A percentile compares a stretch with the other conserved stretches of the same genome.
These are phyloP conservation scores for Schizochytrium sp. DNA, from an alignment of 108 stramenopile species.

Conservation along the genomic window DNA sequence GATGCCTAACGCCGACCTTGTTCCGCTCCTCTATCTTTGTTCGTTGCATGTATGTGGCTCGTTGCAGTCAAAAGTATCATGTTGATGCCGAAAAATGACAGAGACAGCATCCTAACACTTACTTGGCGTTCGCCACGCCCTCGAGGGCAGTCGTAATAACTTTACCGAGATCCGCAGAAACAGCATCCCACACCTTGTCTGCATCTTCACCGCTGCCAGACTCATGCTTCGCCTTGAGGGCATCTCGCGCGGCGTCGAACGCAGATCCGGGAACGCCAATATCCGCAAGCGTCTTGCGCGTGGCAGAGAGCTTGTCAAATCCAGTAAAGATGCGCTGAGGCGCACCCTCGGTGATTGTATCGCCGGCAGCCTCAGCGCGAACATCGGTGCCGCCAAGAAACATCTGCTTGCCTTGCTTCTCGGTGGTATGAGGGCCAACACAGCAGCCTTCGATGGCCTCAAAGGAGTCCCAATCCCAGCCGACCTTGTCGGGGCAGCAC, in stretches of 20 bases:
- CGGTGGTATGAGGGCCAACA: not conserved
- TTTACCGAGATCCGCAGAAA: not conserved
- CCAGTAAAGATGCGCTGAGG: not conserved
- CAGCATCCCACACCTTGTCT: not conserved
- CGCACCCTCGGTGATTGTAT: not conserved
- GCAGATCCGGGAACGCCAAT: not conserved
- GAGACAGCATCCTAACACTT: no score
- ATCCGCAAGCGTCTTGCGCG: not conserved
- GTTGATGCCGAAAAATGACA: no score
- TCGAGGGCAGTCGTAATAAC: not conserved
- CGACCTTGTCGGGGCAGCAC: conserved; percentile 63
- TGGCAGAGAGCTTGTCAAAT: not conserved
- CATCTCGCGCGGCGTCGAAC: not conserved
- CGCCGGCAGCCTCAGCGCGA: not conserved
- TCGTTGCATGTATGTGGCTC: no score
- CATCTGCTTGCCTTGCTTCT: not conserved
- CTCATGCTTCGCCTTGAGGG: not conserved
- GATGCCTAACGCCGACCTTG: no score
- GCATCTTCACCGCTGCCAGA: not conserved
- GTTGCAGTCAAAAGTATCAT: no score
- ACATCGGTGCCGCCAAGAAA: conserved; percentile 3
- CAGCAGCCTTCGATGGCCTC: conserved; percentile 8
- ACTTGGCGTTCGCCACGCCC: not conserved
- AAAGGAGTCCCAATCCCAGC: conserved; percentile 39
- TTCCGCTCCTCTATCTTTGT: no score